Evolutionary conservation across 768 basidiomycete genomes (phyloP), one percentile per base, ranked within the genome.

Genomic region (Leccinum subgranulosum): DNA sequence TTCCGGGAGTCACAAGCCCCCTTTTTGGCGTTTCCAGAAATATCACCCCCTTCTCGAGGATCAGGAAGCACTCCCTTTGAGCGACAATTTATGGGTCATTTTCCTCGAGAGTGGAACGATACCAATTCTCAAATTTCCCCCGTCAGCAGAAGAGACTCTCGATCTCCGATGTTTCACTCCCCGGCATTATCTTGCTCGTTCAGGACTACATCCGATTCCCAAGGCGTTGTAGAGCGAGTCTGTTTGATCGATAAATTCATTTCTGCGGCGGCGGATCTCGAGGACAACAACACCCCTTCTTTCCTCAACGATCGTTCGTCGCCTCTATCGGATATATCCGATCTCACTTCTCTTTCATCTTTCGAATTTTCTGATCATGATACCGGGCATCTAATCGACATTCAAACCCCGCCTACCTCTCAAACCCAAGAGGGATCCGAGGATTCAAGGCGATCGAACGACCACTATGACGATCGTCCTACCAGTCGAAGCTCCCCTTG

Each of bases 321-420:
- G 8, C 64, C 72, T 27, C 10, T 65, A 3, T 72, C 72, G 8
- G 61, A 64, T 54, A 50, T 69, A 46, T 72, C 71, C 7, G 64
- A 66, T 49, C 71, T 72, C 27, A 74, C 68, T 10, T 54, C 72
- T 11, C 53, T 73, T 25, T 67, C 71, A 52, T 72, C 70, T 61
- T 60, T 64, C 7, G 51, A 54, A 52, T 45, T 52, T 50, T 61
- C 58, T 51, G 46, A 51, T 9, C 51, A 46, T 36, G 23, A 23
- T 23, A 43, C 57, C 28, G 54, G 39, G 45, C 48, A 33, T 36
- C 41, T 28, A 34, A 19, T 53, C n/a, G 50, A 58, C 19, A 36
- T 33, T 43, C 57, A 51, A 59, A 49, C 67, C 36, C 63, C 61
- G 9, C 63, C 60, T 25, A 65, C 60, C n/a, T 69, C 68, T 48